Base-by-base conservation (phyloP, 1,284 basidiomycete species). In the Inonotus obliquus region DNA sequence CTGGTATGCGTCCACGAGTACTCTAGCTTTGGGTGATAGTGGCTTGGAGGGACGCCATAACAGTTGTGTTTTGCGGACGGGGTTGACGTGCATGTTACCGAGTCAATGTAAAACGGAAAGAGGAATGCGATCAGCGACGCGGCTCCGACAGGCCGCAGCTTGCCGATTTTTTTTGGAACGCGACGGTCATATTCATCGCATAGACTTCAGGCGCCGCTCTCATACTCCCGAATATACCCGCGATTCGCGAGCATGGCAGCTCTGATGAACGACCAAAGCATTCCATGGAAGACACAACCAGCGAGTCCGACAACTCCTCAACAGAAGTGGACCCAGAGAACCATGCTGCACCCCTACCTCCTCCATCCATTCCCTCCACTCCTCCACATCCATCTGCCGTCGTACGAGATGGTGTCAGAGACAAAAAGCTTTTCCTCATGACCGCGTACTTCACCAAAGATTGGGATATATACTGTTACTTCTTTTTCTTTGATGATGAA, bases 261-360 rank as follows among this genome's bases (percentile, higher is more conserved):
- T n/a, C 7, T 37, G 6, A 53, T 44, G 49, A 37, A 17, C 44
- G 32, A 53, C 9, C 47, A 59, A 38, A 53, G 25, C 57, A 55
- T 23, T 59, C 48, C 55, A 62, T 52, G 49, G 86, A 89, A 63
- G 86, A 87, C 63, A 89, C 87, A 4, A 85, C 88, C 0, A 87
- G 85, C 4, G 89, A 91, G 65, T 89, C 91, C 67, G 83, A 82
- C 47, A 85, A 85, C 1, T 92, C 89, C 67, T 88, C 89, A 0
- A 92, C 89, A 2, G 90, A 92, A 73, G 89, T 92, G 66, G 90
- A 91, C 62, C 87, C 86, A 21, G 84, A 89, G 69, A 76, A 90
- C 10, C 87, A 81, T 25, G 72, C 73, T 70, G 25, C 35, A 13
- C 35, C 38, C 14, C 72, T 76, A 56, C 65, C 71, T 45, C 73